Conservation (phyloP, 768 basidiomycete species). For the Hortiboletus campestris region DNA sequence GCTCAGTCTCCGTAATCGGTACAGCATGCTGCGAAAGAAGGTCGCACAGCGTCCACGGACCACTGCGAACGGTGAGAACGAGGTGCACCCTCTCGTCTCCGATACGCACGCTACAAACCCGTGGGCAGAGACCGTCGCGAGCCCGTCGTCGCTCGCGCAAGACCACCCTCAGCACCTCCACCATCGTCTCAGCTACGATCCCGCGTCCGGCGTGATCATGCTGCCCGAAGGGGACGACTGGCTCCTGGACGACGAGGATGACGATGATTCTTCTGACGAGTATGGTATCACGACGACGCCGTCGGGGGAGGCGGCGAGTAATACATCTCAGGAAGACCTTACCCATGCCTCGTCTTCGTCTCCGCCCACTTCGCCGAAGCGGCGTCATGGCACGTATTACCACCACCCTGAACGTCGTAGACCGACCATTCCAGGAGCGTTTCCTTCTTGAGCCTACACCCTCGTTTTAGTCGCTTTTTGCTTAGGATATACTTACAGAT, state of each 20-base stretch:
- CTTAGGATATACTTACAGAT: background rate
- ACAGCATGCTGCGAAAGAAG: conserved; percentile 48
- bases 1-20: conserved; percentile 74
- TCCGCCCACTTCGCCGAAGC: conserved; percentile 40
- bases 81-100: conserved; percentile 22
- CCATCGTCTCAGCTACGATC: conserved; percentile 74
- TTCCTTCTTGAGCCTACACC: conserved; percentile 27
- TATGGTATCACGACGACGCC: conserved; percentile 36
- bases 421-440: conserved; percentile 60
- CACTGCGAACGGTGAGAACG: conserved; percentile 6
- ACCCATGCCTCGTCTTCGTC: conserved; percentile 17
- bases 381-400: conserved; percentile 76
- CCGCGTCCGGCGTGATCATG: conserved; percentile 85
- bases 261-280: conserved; percentile 40
- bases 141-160: conserved; percentile 23
- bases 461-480: background rate
- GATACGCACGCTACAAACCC: conserved; percentile 46
- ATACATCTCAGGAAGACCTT: conserved; percentile 26
- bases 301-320: conserved; percentile 16
- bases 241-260: conserved; percentile 51
- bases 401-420: conserved; percentile 74
- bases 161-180: conserved; percentile 38
- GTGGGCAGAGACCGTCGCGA: conserved; percentile 49
- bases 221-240: conserved; percentile 74
- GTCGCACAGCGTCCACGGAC: conserved; percentile 13